Base-by-base conservation (phyloP, 2,329 filamentous ascomycete genomes). In the Neospermospora avenae region DNA sequence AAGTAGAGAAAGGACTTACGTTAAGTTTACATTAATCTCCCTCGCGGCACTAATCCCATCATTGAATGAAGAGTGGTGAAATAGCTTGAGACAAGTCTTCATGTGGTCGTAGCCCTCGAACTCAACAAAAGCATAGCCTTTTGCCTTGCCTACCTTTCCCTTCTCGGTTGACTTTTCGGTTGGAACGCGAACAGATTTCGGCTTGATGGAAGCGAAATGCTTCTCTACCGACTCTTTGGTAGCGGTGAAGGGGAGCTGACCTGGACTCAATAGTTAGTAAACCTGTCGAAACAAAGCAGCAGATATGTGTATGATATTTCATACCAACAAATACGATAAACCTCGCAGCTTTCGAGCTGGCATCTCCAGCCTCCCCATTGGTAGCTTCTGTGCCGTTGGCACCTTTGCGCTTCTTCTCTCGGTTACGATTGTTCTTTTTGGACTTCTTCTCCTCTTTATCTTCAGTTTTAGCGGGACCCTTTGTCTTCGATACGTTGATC, bases 1-100 rank as follows among this genome's bases (percentile, higher is more conserved):
- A 57, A 51, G 42, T 56, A 54, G 16, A 57, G 42, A 20, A 28
- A 46, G 28, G 39, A 82, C 86, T 75, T 75, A 91, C 83, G 92
- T 96, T 67, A 98, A 77, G 77, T 97, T 93, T 25, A 97, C 90
- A 72, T 96, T 97, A 70, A 98, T 96, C 76, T 87, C 89, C 68
- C 93, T 81, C 55, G 86, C 77, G 16, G 78, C 73, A 44, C 77
- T 79, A 16, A 75, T 63, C 64, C 79, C 77, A 75, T 86, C 79
- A 72, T 80, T 75, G 72, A 97, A 96, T 65, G 82, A 81, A 61
- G 85, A 89, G 77, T 97, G 93, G 77, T 98, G 93, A 77, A 93
- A 93, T 65, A 91, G 85, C 75, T 93, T 90, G 62, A 98, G 81
- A 72, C 91, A 96, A 34, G 91, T 95, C 80, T 96, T 90, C 91